phyloP scores from a whole-genome alignment of 1,284 basidiomycete species.

The Bondarzewia mesenterica region DNA sequence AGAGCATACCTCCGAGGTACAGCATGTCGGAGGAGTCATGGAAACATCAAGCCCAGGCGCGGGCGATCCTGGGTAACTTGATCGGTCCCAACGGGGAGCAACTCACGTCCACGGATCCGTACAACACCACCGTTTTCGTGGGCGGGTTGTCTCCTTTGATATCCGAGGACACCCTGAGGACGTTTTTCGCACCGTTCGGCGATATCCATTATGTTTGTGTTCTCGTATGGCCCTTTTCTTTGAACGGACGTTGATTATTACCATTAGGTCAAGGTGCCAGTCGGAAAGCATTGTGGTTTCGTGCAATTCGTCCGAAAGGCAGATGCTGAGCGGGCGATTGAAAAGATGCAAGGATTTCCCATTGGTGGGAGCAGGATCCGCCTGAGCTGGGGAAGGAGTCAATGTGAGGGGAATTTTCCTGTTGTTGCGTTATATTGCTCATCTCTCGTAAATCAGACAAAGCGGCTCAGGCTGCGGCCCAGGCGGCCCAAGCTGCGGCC shows the following conservation, averaged over 20 bases:
- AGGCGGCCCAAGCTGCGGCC: conserved; percentile 68
- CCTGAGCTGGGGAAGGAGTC: conserved; percentile 88
- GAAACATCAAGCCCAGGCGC: conserved; percentile 75
- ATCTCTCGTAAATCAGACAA: conserved; percentile 45
- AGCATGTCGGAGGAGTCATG: conserved; percentile 65
- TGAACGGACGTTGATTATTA: conserved; percentile 8
- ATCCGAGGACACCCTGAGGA: conserved; percentile 79
- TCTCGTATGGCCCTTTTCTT: conserved; percentile 1
- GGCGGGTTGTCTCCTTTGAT: conserved; percentile 82
- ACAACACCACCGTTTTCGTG: conserved; percentile 90
- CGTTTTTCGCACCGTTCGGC: conserved; percentile 85
- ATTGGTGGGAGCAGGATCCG: conserved; percentile 87
- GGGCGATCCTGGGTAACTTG: conserved; percentile 69
- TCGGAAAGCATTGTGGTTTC: conserved; percentile 93
- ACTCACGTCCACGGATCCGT: conserved; percentile 78
- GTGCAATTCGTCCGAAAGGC: conserved; percentile 90
- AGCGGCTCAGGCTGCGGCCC: conserved; percentile 79
- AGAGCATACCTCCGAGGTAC: conserved; percentile 37
- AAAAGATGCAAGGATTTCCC: conserved; percentile 94
- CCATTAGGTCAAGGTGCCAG: conserved; percentile 83
- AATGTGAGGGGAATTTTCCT: conserved; percentile 50
- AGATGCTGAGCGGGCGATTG: conserved; percentile 88
- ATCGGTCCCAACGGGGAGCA: conserved; percentile 81
- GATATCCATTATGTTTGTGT: conserved; percentile 78
- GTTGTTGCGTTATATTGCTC: not conserved